These are phyloP conservation scores for Sarocladiaceae sp. DNA, from an alignment of 2,329 filamentous ascomycete species.

Conservation along the genomic window DNA sequence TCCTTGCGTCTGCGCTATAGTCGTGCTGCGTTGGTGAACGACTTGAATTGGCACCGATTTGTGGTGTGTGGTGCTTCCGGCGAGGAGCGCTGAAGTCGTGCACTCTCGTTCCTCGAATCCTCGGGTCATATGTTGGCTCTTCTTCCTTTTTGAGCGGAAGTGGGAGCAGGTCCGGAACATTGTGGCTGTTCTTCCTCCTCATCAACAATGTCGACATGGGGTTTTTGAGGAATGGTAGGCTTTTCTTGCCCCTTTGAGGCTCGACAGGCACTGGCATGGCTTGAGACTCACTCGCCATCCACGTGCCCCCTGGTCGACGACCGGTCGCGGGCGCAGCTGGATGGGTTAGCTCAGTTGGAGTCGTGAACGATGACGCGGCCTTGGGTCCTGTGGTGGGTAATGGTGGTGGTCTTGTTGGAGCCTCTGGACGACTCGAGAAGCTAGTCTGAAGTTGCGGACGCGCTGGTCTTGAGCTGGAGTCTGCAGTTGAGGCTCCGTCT, in stretches of 20 bases:
- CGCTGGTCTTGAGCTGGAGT: constrained; percentile 21
- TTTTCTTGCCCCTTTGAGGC: constrained; percentile 45
- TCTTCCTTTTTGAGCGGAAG: constrained; percentile 36
- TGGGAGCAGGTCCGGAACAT: constrained; percentile 36
- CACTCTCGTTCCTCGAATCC: constrained; percentile 59
- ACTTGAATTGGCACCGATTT: background rate
- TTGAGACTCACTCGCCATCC: constrained; percentile 34
- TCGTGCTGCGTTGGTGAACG: constrained; percentile 4
- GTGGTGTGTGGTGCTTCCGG: constrained; percentile 28
- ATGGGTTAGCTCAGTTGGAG: constrained; percentile 45
- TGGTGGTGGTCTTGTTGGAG: constrained; percentile 24
- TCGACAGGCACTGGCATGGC: constrained; percentile 31
- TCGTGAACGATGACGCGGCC: constrained; percentile 39
- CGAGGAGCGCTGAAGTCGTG: constrained; percentile 64
- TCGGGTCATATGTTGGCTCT: constrained; percentile 54
- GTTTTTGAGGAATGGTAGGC: constrained; percentile 55
- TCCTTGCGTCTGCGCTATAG: background rate
- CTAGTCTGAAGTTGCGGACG: constrained; percentile 16
- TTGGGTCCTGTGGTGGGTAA: constrained; percentile 21
- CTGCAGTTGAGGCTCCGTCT: constrained; percentile 10
- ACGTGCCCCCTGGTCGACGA: constrained; percentile 39
- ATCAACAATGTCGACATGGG: constrained; percentile 55
- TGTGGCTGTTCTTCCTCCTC: constrained; percentile 52
- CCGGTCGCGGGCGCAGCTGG: constrained; percentile 22
- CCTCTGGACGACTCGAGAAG: constrained; percentile 25